Base-by-base conservation (phyloP, 208 protist species). In the Leishmania lainsoni region DNA sequence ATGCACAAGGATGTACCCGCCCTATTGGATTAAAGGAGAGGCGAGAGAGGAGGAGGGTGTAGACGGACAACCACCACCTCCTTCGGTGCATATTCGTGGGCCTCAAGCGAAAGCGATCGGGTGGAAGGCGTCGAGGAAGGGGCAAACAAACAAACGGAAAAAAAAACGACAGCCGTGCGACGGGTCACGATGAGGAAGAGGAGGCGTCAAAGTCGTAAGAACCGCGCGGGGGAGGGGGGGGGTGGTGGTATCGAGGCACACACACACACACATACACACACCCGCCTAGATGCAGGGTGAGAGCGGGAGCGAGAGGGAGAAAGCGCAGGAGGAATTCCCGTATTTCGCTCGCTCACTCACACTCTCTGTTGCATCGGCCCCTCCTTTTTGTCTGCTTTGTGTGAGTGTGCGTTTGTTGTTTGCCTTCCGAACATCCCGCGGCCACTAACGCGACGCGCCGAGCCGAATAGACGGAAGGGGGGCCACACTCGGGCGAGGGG, bases 71-170 rank as follows among this genome's bases (percentile, higher is more conserved):
- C 39, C 29, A 42, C 51, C 12, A 42, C 51, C 52, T 6, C 6
- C 74, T 77, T 77, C 74, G 74, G 74, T 77, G 32, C 74, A 59
- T 49, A 68, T 65, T 65, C 56, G 74, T 77, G 74, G 74, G 39
- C 74, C 74, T 77, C 74, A 77, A 77, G 74, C 74, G 39, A n/a
- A 17, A 77, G 56, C 17, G 35, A 51, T 6, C 17, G 12, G 5
- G 26, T 42, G 0, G 63, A 14, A 69, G 63, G 26, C 45, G 16
- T 59, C 17, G 48, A 65, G 32, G 14, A 65, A 26, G 54, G 51
- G 26, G 17, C 20, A 29, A 42, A 71, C 5, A 3, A n/a, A 51
- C 0, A 3, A 71, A 71, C 48, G 17, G 22, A 22, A 45, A 71
- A 42, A 10, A 2, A 26, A 14, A 17, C 0, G 49, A 51, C 39